Evolutionary conservation across 169 alveolate genomes (phyloP).

Genomic region (Babesia gibsoni): DNA sequence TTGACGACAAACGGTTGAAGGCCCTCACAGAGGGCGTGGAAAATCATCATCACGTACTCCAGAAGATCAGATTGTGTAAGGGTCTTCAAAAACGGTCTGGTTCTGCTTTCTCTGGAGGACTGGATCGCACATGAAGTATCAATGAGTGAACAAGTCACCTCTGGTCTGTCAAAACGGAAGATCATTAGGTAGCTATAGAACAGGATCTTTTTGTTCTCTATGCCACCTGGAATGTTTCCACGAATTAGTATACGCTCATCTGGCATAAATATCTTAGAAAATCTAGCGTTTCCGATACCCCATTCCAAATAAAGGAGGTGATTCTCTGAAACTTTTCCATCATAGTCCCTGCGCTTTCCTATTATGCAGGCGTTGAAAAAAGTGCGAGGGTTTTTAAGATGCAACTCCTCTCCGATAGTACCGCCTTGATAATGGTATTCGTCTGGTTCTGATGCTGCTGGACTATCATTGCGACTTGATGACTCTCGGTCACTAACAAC

Average conservation of each 20-base stretch:
- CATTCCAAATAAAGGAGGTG: conserved; percentile 68
- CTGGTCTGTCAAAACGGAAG: conserved; percentile 32
- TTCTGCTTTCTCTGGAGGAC: conserved; percentile 15
- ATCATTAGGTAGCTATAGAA: conserved; percentile 28
- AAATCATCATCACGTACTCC: conserved; percentile 58
- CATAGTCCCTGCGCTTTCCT: conserved; percentile 8
- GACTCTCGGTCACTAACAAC: neutral
- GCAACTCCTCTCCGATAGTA: conserved; percentile 7
- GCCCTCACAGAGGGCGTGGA: conserved; percentile 70
- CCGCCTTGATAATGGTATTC: conserved; percentile 1
- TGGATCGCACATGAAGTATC: neutral
- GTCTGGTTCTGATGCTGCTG: neutral
- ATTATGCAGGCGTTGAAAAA: conserved; percentile 28
- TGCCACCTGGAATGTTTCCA: conserved; percentile 34
- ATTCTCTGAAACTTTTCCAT: conserved; percentile 45
- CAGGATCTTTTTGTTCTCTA: conserved; percentile 24
- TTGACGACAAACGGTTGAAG: conserved; percentile 72
- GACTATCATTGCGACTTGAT: neutral
- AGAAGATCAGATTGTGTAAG: conserved; percentile 33
- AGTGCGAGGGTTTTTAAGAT: conserved; percentile 35
- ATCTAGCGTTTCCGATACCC: conserved; percentile 75
- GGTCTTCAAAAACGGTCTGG: conserved; percentile 27
- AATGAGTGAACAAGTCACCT: neutral
- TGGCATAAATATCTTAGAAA: conserved; percentile 64
- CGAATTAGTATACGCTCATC: conserved; percentile 68